A percentile compares a stretch with the other conserved stretches of the same genome.
Conservation (phyloP, 2,329 filamentous ascomycete genomes). For the Hypoxylon sp. region DNA sequence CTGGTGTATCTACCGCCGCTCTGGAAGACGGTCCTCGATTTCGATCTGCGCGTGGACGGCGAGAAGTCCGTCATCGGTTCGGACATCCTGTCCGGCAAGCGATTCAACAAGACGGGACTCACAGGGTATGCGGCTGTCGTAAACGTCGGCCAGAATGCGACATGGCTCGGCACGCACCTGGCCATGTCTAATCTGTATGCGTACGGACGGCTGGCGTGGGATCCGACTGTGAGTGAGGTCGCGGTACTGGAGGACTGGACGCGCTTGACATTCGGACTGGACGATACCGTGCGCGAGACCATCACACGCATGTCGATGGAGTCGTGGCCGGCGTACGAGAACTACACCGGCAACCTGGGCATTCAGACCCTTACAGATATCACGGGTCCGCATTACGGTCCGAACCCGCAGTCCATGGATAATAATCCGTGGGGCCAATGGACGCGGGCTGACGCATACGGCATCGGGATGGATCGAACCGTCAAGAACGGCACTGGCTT, state of each 20-base stretch:
- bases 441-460: constrained; percentile 71
- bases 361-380: constrained; percentile 78
- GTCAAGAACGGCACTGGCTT: constrained; percentile 75
- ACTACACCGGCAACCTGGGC: constrained; percentile 77
- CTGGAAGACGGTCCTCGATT: constrained; percentile 76
- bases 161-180: constrained; percentile 77
- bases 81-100: constrained; percentile 71
- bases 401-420: constrained; percentile 75
- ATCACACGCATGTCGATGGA: constrained; percentile 74
- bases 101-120: constrained; percentile 65
- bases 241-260: constrained; percentile 73
- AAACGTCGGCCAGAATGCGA: constrained; percentile 74
- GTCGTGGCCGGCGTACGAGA: constrained; percentile 79
- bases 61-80: constrained; percentile 64
- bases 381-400: constrained; percentile 74
- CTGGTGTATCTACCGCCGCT: constrained; percentile 75
- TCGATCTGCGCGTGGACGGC: constrained; percentile 72
- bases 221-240: constrained; percentile 63
- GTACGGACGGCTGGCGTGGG: constrained; percentile 76
- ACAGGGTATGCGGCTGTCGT: constrained; percentile 75
- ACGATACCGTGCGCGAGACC: constrained; percentile 66
- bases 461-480: constrained; percentile 79
- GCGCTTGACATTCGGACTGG: constrained; percentile 72
- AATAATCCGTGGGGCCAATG: constrained; percentile 78
- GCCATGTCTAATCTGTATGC: constrained; percentile 80